Evolutionary conservation across 306 rosid genomes (phyloP).

Genomic region (Quercus mongolica): DNA sequence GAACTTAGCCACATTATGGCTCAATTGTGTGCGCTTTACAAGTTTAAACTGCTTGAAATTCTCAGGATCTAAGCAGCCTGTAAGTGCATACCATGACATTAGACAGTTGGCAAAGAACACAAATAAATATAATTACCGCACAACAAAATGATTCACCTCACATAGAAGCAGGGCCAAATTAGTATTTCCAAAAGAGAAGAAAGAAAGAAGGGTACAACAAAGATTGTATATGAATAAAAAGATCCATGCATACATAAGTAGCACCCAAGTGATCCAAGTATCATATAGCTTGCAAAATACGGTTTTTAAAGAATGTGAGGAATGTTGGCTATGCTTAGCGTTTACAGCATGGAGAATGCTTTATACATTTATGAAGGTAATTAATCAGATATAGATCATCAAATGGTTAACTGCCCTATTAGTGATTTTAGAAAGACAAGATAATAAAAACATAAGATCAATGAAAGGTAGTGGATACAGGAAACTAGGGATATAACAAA

Average conservation of each 20-base stretch:
- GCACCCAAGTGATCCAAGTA: background rate
- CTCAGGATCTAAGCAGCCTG: slow-evolving; percentile 75
- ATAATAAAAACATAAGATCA: background rate
- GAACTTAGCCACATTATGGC: slow-evolving; percentile 98
- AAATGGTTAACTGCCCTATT: background rate
- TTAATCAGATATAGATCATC: background rate
- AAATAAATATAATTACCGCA: background rate
- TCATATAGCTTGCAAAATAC: background rate
- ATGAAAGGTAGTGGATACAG: background rate
- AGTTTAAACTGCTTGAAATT: slow-evolving; percentile 76
- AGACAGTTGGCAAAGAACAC: background rate
- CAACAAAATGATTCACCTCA: background rate
- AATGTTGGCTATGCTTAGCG: background rate
- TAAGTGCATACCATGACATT: slow-evolving; percentile 17
- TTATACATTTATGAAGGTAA: background rate
- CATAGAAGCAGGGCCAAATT: background rate
- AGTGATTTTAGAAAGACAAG: background rate
- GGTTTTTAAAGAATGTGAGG: background rate
- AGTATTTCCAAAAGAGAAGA: background rate
- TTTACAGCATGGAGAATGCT: background rate
- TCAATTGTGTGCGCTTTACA: slow-evolving; percentile 68
- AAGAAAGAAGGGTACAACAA: background rate
- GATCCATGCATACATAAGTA: background rate
- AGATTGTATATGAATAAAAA: background rate
- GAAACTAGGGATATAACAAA: background rate